Conservation (phyloP, 306 rosid species). For the Quercus alba region DNA sequence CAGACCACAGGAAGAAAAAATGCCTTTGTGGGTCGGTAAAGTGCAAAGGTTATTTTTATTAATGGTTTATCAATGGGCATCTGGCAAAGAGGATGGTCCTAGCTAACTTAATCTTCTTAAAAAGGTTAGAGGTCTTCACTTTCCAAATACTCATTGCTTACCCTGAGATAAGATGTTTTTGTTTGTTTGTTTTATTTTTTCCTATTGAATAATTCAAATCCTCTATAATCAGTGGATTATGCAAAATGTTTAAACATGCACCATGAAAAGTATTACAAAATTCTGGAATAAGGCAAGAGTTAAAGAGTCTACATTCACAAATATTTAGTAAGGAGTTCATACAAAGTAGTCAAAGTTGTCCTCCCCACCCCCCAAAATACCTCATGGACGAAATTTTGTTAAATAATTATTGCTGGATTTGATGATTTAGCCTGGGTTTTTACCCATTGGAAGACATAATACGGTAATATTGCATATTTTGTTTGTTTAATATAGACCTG, state of each 20-base stretch:
- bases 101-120: slow-evolving; percentile 4
- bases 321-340: background rate
- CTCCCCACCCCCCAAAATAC: no score
- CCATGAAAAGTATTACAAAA: background rate
- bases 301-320: background rate
- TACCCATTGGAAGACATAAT: no score
- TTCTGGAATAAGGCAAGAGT: background rate
- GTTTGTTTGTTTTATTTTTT: background rate
- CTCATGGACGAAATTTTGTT: no score
- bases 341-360: no score
- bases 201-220: background rate
- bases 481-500: no score
- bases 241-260: background rate
- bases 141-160: no score
- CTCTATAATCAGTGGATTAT: background rate
- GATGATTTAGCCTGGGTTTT: no score
- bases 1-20: slow-evolving; percentile 63
- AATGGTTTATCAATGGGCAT: slow-evolving; percentile 8
- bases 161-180: no score
- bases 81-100: background rate
- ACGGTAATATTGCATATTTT: no score
- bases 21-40: slow-evolving; percentile 74
- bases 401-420: no score
- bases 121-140: no score
- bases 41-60: slow-evolving; percentile 72